These are phyloP conservation scores for Akanthomyces dipterigenus DNA, from an alignment of 2,329 filamentous ascomycete genomes.

Conservation along the genomic window DNA sequence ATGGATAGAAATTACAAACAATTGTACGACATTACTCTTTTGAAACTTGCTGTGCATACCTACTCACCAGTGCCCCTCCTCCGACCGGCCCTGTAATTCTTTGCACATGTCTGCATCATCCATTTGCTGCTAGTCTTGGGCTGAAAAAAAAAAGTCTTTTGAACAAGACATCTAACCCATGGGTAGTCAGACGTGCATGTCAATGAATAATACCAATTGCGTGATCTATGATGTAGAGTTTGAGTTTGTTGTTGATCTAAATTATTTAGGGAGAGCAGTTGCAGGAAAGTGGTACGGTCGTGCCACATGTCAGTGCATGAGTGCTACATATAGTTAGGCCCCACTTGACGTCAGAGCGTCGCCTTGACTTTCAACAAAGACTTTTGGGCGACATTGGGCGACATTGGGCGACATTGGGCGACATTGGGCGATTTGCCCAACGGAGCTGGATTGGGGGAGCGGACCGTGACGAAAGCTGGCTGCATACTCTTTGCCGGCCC, in stretches of 20 bases:
- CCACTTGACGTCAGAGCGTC: neutral
- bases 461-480: neutral
- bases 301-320: neutral
- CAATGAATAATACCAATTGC: neutral
- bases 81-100: neutral
- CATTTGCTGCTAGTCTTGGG: neutral
- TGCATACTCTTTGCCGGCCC: neutral
- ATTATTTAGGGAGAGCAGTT: neutral
- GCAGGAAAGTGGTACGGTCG: neutral
- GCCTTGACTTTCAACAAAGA: neutral
- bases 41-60: too few species aligned
- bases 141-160: neutral
- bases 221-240: neutral
- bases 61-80: neutral
- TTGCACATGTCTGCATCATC: neutral
- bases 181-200: neutral
- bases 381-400: neutral
- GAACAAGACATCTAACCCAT: neutral
- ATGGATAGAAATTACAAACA: conserved; percentile 7
- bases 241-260: neutral
- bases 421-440: neutral
- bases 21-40: neutral
- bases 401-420: neutral
- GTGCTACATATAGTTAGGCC: too few species aligned
- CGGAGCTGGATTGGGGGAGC: neutral